phyloP scores from a whole-genome alignment of 2,329 filamentous ascomycete species.

The Thelonectria blattea region DNA sequence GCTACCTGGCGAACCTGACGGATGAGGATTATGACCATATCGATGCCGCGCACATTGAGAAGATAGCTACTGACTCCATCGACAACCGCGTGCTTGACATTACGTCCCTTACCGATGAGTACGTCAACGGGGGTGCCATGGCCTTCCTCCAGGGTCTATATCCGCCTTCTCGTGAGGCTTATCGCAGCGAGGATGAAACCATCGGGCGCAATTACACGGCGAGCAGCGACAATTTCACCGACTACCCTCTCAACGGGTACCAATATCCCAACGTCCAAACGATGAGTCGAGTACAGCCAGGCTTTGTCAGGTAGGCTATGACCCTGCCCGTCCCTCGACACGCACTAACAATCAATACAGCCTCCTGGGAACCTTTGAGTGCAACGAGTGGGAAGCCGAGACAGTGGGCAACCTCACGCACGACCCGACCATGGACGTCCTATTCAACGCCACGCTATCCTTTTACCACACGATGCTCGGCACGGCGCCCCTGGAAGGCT shows the following conservation, averaged over 20 bases:
- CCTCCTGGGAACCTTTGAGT: conserved; percentile 48
- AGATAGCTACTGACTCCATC: conserved; percentile 51
- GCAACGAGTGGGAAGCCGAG: conserved; percentile 46
- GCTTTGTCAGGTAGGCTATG: conserved; percentile 53
- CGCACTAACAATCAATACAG: conserved; percentile 32
- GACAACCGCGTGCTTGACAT: conserved; percentile 56
- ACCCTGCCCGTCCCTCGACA: neutral
- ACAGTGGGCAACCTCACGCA: conserved; percentile 34
- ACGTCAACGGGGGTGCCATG: conserved; percentile 69
- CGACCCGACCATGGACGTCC: conserved; percentile 33
- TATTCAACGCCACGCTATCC: conserved; percentile 38
- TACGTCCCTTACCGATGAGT: conserved; percentile 49
- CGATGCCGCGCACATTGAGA: conserved; percentile 47
- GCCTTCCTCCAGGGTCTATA: conserved; percentile 81
- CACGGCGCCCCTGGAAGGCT: conserved; percentile 44
- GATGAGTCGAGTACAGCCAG: conserved; percentile 52
- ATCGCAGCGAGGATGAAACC: neutral
- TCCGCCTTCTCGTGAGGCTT: conserved; percentile 77
- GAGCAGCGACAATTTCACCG: conserved; percentile 53
- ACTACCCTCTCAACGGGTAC: conserved; percentile 76
- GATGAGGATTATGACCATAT: conserved; percentile 36
- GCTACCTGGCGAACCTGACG: conserved; percentile 51
- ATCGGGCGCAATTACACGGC: conserved; percentile 50
- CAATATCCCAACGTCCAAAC: conserved; percentile 76
- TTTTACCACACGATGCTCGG: conserved; percentile 54